Percentiles rank a stretch among this genome's conserved stretches.
Evolutionary conservation across 768 basidiomycete genomes (phyloP).

Genomic region (Boletus subparvulus): DNA sequence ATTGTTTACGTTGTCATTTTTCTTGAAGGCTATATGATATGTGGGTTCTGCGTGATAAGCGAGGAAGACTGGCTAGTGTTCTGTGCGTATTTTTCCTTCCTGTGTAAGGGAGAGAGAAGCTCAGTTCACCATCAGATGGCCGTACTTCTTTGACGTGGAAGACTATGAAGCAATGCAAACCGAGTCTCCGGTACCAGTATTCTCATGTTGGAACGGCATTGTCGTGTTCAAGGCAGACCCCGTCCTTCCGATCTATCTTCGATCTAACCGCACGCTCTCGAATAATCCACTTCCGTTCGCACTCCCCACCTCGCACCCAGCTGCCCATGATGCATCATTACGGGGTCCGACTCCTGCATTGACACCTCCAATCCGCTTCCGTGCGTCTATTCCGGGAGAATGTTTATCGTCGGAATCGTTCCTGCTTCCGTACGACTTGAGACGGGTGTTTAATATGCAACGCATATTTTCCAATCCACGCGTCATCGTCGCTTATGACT

Average conservation of each 20-base stretch:
- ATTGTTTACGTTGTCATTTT: background rate
- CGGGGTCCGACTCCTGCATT: slow-evolving; percentile 19
- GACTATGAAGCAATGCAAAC: slow-evolving; percentile 35
- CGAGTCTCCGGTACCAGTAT: slow-evolving; percentile 44
- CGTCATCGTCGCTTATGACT: slow-evolving; percentile 38
- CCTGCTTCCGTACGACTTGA: slow-evolving; percentile 42
- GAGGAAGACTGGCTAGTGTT: slow-evolving; percentile 13
- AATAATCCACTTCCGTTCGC: slow-evolving; percentile 24
- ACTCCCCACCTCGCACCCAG: slow-evolving; percentile 17
- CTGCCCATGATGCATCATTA: slow-evolving; percentile 4
- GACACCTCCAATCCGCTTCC: slow-evolving; percentile 18
- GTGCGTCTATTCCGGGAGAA: slow-evolving; percentile 14
- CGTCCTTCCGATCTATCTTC: slow-evolving; percentile 39
- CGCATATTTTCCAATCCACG: slow-evolving; percentile 40
- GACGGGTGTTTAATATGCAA: slow-evolving; percentile 39
- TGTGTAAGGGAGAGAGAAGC: background rate
- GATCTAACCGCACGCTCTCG: slow-evolving; percentile 39
- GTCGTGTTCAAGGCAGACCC: slow-evolving; percentile 41
- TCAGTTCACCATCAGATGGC: slow-evolving; percentile 27
- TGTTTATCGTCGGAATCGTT: slow-evolving; percentile 39
- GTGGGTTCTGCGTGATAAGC: slow-evolving; percentile 25
- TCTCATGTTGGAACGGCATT: slow-evolving; percentile 49
- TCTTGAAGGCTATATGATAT: slow-evolving; percentile 21
- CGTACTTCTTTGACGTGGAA: slow-evolving; percentile 42
- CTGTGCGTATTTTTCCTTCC: slow-evolving; percentile 8